Percentiles rank a stretch among this genome's conserved stretches.
phyloP scores from a whole-genome alignment of 2,329 filamentous ascomycete genomes.

The Exophiala sideris region DNA sequence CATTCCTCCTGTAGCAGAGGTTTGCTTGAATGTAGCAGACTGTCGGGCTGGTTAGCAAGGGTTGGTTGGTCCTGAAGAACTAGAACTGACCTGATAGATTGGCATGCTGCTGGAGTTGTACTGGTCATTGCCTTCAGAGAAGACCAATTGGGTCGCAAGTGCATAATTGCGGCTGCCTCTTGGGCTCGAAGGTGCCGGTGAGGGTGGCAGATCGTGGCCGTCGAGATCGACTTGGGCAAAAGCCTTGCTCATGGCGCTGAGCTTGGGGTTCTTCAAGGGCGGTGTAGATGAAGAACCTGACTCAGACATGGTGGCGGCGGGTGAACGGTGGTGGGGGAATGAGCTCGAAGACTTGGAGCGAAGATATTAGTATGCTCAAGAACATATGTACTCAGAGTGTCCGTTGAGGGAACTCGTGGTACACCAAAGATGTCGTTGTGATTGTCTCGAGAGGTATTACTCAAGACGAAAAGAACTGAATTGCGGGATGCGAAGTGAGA shows the following conservation, averaged over 20 bases:
- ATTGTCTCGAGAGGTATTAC: background rate
- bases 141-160: constrained; percentile 92
- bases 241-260: constrained; percentile 45
- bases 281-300: constrained; percentile 29
- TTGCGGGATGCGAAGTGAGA: background rate
- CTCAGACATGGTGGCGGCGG: constrained; percentile 27
- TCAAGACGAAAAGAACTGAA: background rate
- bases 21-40: constrained; percentile 97
- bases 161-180: constrained; percentile 83
- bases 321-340: constrained; percentile 23
- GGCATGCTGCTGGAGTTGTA: constrained; percentile 95
- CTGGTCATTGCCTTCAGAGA: constrained; percentile 93
- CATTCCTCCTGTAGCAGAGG: constrained; percentile 61
- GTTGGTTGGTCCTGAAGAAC: background rate
- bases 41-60: constrained; percentile 31
- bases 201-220: constrained; percentile 81
- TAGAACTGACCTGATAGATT: constrained; percentile 72
- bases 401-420: background rate
- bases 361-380: constrained; percentile 28
- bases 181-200: constrained; percentile 88
- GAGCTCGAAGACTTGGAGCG: constrained; percentile 29
- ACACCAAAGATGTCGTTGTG: background rate
- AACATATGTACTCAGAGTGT: constrained; percentile 23
- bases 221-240: constrained; percentile 69
- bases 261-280: constrained; percentile 28